Evolutionary conservation across 192 early-diverging fungal genomes (phyloP), one percentile per base, ranked within the genome.

Genomic region (Coemansia aciculifera): DNA sequence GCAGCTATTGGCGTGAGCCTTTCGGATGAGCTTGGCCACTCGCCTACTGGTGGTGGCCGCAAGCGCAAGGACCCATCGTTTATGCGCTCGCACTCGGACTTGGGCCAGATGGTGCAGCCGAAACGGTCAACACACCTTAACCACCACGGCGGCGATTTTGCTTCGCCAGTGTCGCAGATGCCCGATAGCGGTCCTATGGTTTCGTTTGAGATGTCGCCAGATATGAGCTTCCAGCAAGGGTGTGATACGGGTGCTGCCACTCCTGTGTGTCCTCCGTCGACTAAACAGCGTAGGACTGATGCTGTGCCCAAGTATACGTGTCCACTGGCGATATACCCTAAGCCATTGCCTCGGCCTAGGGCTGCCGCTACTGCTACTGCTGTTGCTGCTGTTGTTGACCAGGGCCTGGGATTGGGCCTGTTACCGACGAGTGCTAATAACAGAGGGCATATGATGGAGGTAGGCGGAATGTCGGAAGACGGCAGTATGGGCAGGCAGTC

Each of bases 31-130:
- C 40, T 1, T 37, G 34, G 12, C 2, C 57, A 46, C 40, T 27
- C 39, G 31, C 38, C 34, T 32, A 24, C 57, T 21, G 32, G 12
- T 32, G 23, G 38, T 34, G 59, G 59, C 5, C 79, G 72, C n/a
- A 83, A 83, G 67, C 80, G 80, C 60, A 83, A 83, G 56, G 75
- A 78, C 29, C 72, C 74, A 19, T 83, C 80, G 60, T 78, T 83
- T 54, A 73, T 83, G 80, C 68, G 80, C 51, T 83, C 80, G 49
- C 80, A 78, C 48, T 83, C 80, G 15, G 80, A 83, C 39, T 64
- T 83, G 57, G 69, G 72, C 24, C 63, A 78, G 2, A 63, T 75
- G 75, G 59, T 40, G 13, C 63, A 39, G 48, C 69, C 80, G 39
- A 78, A 77, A 38, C 72, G 75, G n/a, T 66, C 75, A 9, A 67